phyloP scores from a whole-genome alignment of 805 yeast species.

The Sugiyamaella mastotermitis region DNA sequence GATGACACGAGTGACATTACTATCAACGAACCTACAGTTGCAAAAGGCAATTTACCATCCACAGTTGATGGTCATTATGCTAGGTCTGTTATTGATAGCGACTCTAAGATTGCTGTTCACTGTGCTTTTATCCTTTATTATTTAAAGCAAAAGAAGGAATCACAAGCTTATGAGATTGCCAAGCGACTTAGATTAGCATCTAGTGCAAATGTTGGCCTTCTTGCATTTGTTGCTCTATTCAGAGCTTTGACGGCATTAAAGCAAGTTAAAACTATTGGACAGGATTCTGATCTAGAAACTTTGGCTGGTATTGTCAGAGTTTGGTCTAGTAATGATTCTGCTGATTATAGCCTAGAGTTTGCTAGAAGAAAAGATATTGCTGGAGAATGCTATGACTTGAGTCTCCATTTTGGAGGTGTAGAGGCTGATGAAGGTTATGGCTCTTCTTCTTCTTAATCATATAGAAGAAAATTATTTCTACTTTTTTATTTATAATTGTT shows the following conservation, averaged over 20 bases:
- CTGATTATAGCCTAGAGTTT: conserved; percentile 25
- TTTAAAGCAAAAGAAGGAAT: conserved; percentile 11
- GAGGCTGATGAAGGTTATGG: conserved; percentile 26
- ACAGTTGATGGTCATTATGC: too few species aligned
- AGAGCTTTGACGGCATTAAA: conserved; percentile 17
- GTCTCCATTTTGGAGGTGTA: conserved; percentile 28
- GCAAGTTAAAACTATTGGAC: conserved; percentile 12
- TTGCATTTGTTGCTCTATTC: conserved; percentile 29
- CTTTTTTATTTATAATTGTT: neutral
- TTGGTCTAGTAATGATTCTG: conserved; percentile 32
- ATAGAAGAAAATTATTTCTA: conserved; percentile 1
- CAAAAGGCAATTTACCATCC: too few species aligned
- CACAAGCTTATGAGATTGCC: conserved; percentile 13
- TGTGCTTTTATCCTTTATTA: conserved; percentile 22
- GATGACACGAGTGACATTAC: too few species aligned
- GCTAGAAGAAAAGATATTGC: conserved; percentile 27
- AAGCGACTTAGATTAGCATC: conserved; percentile 8
- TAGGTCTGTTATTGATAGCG: too few species aligned
- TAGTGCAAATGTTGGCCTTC: conserved; percentile 23
- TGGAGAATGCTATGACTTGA: conserved; percentile 27
- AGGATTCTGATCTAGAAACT: conserved; percentile 18
- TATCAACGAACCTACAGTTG: too few species aligned
- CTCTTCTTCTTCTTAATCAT: neutral
- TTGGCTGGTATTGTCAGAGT: conserved; percentile 24
- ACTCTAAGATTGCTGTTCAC: conserved; percentile 23